Percentiles rank a stretch among this genome's conserved stretches.
Evolutionary conservation across 139 green algal species (phyloP).

Genomic region (Auxenochlorella pyrenoidosa): DNA sequence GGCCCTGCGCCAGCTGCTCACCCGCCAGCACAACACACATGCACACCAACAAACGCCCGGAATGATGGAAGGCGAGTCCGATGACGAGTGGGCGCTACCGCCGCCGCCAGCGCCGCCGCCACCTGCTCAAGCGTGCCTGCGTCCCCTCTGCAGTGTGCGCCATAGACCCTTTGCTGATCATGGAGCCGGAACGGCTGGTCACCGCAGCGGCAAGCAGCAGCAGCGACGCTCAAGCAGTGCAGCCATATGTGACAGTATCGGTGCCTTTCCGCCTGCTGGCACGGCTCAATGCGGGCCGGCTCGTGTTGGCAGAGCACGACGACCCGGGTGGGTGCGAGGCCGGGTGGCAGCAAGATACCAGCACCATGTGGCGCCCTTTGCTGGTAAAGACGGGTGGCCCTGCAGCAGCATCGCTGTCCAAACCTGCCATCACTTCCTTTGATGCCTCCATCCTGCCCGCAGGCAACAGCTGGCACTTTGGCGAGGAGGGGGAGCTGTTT

Average conservation of each 20-base stretch:
- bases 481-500: constrained; percentile 20
- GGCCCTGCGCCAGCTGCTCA: neutral
- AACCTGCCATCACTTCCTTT: neutral
- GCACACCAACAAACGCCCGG: neutral
- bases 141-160: neutral
- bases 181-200: constrained; percentile 17
- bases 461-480: constrained; percentile 33
- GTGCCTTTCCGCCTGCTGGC: constrained; percentile 31
- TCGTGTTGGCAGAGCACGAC: constrained; percentile 26
- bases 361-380: neutral
- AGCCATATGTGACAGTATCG: neutral
- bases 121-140: neutral
- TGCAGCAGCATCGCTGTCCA: too few relatives aligned
- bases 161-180: constrained; percentile 14
- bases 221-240: neutral
- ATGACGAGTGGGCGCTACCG: too few relatives aligned
- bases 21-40: neutral
- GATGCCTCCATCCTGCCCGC: neutral
- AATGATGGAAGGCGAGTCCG: neutral
- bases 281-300: constrained; percentile 10
- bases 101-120: neutral
- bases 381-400: too few relatives aligned
- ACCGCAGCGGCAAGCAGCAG: neutral
- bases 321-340: neutral
- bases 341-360: neutral